Conservation (phyloP, 495 filamentous ascomycete genomes). For the Hyaloscypha hepaticicola region DNA sequence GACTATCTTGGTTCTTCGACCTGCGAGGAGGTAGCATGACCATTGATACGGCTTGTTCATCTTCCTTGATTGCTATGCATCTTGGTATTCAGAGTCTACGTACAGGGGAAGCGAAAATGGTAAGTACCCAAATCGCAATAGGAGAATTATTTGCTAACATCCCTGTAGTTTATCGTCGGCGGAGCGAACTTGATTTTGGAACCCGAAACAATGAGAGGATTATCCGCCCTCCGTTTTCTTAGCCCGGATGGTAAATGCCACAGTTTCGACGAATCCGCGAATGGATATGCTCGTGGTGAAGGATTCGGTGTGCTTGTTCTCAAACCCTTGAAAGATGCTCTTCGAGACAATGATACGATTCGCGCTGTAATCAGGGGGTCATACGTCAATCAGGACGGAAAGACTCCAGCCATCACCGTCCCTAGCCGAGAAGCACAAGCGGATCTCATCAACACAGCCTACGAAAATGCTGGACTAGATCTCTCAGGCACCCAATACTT, state of each 20-base stretch:
- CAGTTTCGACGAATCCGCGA: conserved; percentile 59
- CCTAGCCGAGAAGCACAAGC: conserved; percentile 57
- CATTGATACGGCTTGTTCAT: neutral
- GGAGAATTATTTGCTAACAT: neutral
- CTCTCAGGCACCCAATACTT: conserved; percentile 31
- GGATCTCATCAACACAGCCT: conserved; percentile 50
- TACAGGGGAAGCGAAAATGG: conserved; percentile 48
- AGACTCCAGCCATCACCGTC: conserved; percentile 55
- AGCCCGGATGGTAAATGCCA: conserved; percentile 47
- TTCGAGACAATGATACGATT: conserved; percentile 55
- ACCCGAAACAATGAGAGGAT: conserved; percentile 7
- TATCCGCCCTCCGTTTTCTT: conserved; percentile 32
- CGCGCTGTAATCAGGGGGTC: conserved; percentile 59
- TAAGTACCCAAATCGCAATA: conserved; percentile 1
- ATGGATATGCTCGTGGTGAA: conserved; percentile 67
- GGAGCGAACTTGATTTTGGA: neutral
- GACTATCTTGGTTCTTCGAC: neutral
- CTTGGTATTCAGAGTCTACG: conserved; percentile 34
- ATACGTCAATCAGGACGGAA: conserved; percentile 61
- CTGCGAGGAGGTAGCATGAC: neutral
- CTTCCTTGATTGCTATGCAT: neutral
- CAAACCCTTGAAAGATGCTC: conserved; percentile 57
- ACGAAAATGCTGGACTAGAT: conserved; percentile 47
- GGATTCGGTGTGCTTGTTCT: conserved; percentile 56
- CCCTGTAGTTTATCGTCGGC: neutral